Conservation (phyloP, 305 asterid species). For the Solanum hybrid region DNA sequence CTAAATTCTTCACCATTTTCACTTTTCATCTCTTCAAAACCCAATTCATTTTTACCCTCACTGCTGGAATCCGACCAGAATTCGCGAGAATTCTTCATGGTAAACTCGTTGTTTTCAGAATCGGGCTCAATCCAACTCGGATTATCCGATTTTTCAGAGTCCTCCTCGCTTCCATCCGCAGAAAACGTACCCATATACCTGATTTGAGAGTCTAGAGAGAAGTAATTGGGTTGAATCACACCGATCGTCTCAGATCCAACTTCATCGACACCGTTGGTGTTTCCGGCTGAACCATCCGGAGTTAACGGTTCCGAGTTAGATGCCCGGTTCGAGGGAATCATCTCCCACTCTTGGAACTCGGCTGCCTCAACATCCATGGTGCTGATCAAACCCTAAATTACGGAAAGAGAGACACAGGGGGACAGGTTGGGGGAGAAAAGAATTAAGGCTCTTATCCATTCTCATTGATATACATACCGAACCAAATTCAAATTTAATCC, state of each 20-base stretch:
- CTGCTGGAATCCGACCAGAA: constrained; percentile 76
- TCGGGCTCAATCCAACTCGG: constrained; percentile 86
- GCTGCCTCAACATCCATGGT: constrained; percentile 22
- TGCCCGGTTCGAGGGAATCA: constrained; percentile 35
- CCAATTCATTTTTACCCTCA: constrained; percentile 22
- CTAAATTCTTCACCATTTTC: neutral
- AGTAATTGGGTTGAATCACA: constrained; percentile 53
- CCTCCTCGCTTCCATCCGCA: constrained; percentile 36
- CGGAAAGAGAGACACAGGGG: neutral
- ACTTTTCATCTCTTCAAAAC: constrained; percentile 1
- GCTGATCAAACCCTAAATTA: neutral
- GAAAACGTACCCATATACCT: constrained; percentile 10
- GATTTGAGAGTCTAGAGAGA: constrained; percentile 44
- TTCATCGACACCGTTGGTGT: constrained; percentile 26
- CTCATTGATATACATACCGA: neutral
- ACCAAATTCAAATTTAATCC: too few species aligned
- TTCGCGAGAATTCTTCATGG: constrained; percentile 33
- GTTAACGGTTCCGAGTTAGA: constrained; percentile 17
- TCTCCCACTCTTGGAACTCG: constrained; percentile 85
- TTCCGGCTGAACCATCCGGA: constrained; percentile 10
- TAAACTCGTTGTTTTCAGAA: constrained; percentile 31
- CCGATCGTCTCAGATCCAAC: constrained; percentile 34
- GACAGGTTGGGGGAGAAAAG: neutral
- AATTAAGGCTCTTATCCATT: neutral
- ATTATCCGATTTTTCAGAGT: constrained; percentile 41